Evolutionary conservation across 495 filamentous ascomycete species (phyloP).

Genomic region (Tuber magnatum): DNA sequence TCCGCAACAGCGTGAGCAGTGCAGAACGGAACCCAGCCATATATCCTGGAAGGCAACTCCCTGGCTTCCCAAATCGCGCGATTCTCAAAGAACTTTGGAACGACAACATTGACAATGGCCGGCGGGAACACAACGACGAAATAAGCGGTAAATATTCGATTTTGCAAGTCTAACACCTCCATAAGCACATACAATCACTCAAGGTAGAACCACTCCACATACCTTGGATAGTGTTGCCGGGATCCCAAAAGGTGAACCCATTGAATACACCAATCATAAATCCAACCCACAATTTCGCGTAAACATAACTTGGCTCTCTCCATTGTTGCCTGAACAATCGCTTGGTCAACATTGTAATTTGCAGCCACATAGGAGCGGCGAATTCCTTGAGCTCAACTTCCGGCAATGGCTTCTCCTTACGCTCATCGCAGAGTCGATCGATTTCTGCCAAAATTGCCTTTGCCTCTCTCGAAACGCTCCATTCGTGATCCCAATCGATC

Average conservation of each 20-base stretch:
- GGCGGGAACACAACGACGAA: constrained; percentile 67
- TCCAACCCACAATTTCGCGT: constrained; percentile 60
- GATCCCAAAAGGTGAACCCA: constrained; percentile 79
- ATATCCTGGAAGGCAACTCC: constrained; percentile 69
- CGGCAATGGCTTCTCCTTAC: constrained; percentile 47
- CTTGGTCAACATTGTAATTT: constrained; percentile 54
- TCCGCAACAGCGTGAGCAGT: constrained; percentile 70
- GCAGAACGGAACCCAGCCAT: constrained; percentile 75
- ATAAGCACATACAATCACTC: background rate
- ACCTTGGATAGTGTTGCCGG: constrained; percentile 52
- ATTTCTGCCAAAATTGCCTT: constrained; percentile 53
- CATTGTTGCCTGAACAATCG: constrained; percentile 60
- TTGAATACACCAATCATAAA: constrained; percentile 64
- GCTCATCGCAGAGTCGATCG: constrained; percentile 48
- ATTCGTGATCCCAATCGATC: constrained; percentile 64
- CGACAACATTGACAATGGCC: constrained; percentile 62
- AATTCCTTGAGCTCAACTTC: constrained; percentile 50
- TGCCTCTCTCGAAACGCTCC: constrained; percentile 54
- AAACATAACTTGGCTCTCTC: constrained; percentile 61
- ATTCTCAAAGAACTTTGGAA: constrained; percentile 74
- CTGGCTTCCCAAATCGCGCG: constrained; percentile 67
- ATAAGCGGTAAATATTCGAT: constrained; percentile 72
- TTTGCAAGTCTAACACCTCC: constrained; percentile 60
- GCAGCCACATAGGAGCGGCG: constrained; percentile 53
- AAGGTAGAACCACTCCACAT: background rate